Evolutionary conservation across 2,329 filamentous ascomycete genomes (phyloP).

Genomic region (Colletotrichum salicis): DNA sequence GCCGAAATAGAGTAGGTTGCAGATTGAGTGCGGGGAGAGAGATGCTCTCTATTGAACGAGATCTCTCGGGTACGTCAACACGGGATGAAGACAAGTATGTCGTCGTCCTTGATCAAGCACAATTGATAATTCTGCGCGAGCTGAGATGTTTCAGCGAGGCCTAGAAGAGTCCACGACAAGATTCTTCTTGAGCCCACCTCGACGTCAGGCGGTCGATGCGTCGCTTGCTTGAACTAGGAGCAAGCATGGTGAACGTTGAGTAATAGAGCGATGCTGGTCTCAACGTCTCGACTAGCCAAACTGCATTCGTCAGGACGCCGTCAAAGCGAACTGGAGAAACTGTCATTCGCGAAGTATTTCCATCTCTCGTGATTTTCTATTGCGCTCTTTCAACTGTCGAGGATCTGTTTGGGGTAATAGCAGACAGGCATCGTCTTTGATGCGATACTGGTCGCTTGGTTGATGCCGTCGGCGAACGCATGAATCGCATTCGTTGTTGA

Average conservation of each 20-base stretch:
- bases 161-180: conserved; percentile 3
- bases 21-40: conserved; percentile 26
- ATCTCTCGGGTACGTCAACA: background rate
- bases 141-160: conserved; percentile 3
- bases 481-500: background rate
- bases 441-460: no score
- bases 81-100: background rate
- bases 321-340: background rate
- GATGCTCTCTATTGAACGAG: conserved; percentile 4
- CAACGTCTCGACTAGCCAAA: background rate
- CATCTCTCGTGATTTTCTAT: background rate
- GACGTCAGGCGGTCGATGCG: background rate
- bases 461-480: background rate
- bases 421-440: background rate
- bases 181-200: background rate
- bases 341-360: no score
- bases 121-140: background rate
- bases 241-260: background rate
- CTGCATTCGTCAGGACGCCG: background rate
- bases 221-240: background rate
- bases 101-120: background rate
- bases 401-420: background rate
- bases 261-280: background rate
- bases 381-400: background rate
- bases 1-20: background rate